Evolutionary conservation across 129 eudicot species (phyloP), one percentile per base, ranked within the genome.

Genomic region (Smallanthus sonchifolius): DNA sequence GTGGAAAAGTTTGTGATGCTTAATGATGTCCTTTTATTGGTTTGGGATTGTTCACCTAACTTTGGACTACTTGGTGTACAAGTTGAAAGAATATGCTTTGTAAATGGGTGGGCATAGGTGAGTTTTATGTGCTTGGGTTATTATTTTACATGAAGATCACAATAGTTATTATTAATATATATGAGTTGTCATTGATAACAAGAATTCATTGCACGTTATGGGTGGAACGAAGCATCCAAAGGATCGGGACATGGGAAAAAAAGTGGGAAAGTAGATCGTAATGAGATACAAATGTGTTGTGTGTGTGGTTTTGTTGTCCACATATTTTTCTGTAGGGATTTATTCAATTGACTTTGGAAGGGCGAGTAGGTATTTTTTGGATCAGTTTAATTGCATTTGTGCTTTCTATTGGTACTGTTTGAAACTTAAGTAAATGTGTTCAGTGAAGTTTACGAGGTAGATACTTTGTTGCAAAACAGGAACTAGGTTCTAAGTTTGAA

Each of bases 51-150:
- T 19, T 56, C 55, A 72, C 38, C 70, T 74, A 74, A 62, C 30
- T 55, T 30, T 61, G 59, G 70, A 74, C 65, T 75, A 64, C 51
- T 73, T 73, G 69, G 38, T 74, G 37, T 62, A 49, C 71, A 63
- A 62, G 62, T 47, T 62, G 71, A 74, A 64, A 75, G 72, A 48
- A 64, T 10, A 59, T 30, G 14, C 42, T 61, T 34, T 47, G 37
- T 60, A 75, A 20, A 17, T 42, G 10, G 51, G 17, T 39, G 24
- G 36, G 5, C 47, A 38, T 15, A 55, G 38, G 39, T 72, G 61
- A 72, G 14, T 55, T 38, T 56, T 55, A 56, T 72, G 76, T 72
- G 49, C 10, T 17, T 13, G 54, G 57, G 69, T 60, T 70, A 3
- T 52, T 56, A 72, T 55, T 40, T 72, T 72, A 28, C 39, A 35